phyloP scores from a whole-genome alignment of 257 asterid species.

The Solanum verrucosum region DNA sequence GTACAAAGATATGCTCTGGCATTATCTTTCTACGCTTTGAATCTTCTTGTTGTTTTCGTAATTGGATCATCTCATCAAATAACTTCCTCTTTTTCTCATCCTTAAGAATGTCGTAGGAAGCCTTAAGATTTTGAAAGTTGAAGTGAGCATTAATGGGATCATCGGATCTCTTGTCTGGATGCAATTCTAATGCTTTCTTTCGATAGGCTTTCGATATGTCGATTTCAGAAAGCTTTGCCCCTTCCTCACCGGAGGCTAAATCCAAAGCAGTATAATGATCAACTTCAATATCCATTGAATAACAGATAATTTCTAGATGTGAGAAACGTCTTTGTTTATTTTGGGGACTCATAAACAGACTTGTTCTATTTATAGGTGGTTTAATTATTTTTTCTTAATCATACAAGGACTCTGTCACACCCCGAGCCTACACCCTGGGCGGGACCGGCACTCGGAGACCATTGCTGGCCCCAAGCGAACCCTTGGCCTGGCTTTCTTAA shows the following conservation, averaged over 20 bases:
- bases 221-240: conserved; percentile 37
- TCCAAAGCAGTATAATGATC: conserved; percentile 14
- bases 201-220: conserved; percentile 51
- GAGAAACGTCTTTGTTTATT: too few species aligned
- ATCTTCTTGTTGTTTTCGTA: neutral
- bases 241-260: conserved; percentile 56
- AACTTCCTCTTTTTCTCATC: conserved; percentile 50
- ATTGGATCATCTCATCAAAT: conserved; percentile 43
- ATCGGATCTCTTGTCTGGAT: conserved; percentile 57
- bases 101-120: conserved; percentile 41
- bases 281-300: conserved; percentile 34
- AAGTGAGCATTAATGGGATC: conserved; percentile 43
- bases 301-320: too few species aligned
- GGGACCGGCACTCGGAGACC: too few species aligned
- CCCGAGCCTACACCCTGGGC: too few species aligned
- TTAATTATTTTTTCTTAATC: too few species aligned
- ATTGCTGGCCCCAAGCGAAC: too few species aligned
- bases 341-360: too few species aligned
- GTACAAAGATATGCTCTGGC: neutral
- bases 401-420: too few species aligned
- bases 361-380: too few species aligned
- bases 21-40: neutral
- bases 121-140: conserved; percentile 40
- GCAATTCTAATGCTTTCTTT: conserved; percentile 47
- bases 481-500: too few species aligned